A percentile compares a stretch with the other conserved stretches of the same genome.
phyloP scores from a whole-genome alignment of 2,329 filamentous ascomycete genomes.

The Ceratocystis variospora region DNA sequence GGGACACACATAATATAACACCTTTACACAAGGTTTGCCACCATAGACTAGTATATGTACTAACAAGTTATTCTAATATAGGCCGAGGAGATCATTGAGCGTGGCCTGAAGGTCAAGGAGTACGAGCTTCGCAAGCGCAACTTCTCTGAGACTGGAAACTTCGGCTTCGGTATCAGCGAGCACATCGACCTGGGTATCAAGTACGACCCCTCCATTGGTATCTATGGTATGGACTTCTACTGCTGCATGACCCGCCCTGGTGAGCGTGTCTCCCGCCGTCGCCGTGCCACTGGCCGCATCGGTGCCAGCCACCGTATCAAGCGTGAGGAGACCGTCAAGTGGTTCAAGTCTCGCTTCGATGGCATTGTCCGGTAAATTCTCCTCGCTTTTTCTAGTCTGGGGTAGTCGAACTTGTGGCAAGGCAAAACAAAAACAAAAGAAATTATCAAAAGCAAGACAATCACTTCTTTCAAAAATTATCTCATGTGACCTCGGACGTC shows the following conservation, averaged over 20 bases:
- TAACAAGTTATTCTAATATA: conserved; percentile 25
- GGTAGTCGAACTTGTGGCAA: not conserved
- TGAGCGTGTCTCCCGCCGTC: conserved; percentile 92
- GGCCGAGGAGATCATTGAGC: conserved; percentile 99
- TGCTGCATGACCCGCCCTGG: conserved; percentile 99
- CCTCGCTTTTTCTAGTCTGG: conserved; percentile 10
- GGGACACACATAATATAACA: not conserved
- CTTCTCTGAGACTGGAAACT: conserved; percentile 99
- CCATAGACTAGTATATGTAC: conserved; percentile 5
- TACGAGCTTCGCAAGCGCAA: conserved; percentile 99
- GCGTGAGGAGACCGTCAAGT: conserved; percentile 91
- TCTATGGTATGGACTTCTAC: conserved; percentile 99
- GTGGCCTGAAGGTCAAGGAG: conserved; percentile 99
- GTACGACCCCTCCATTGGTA: conserved; percentile 96
- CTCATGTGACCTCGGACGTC: conserved; percentile 19
- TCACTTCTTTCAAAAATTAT: conserved; percentile 18
- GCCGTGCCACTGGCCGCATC: conserved; percentile 75
- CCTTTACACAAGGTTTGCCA: not conserved
- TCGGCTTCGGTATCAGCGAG: conserved; percentile 99
- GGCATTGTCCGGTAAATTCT: conserved; percentile 89
- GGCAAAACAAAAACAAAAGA: conserved; percentile 15
- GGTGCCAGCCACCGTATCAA: conserved; percentile 85
- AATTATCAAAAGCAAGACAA: conserved; percentile 17
- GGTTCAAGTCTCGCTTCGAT: conserved; percentile 85
- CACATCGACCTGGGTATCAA: conserved; percentile 99